These are phyloP conservation scores for Coniophora puteana DNA, from an alignment of 1,284 basidiomycete species.

Conservation along the genomic window DNA sequence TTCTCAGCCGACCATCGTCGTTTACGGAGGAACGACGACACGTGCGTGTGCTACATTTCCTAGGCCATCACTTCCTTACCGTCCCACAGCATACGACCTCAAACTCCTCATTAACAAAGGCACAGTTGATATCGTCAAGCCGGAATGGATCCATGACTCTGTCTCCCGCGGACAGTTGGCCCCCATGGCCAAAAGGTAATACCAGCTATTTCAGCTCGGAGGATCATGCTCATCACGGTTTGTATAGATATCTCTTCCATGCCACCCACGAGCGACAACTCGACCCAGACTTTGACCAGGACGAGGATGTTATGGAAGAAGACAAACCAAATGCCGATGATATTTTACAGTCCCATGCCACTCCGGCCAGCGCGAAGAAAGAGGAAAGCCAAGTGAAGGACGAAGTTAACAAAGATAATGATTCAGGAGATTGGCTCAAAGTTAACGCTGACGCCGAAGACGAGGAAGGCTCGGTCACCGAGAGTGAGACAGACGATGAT, in stretches of 20 bases:
- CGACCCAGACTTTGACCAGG: constrained; percentile 41
- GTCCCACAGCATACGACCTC: constrained; percentile 56
- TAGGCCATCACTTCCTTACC: constrained; percentile 3
- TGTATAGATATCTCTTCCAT: constrained; percentile 69
- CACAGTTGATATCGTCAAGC: constrained; percentile 67
- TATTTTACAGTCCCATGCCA: no score
- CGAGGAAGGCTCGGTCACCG: constrained; percentile 32
- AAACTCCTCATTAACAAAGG: constrained; percentile 63
- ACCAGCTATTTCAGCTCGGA: background rate
- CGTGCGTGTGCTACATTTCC: constrained; percentile 38
- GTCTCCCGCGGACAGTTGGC: constrained; percentile 51
- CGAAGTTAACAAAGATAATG: constrained; percentile 32
- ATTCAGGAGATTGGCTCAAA: constrained; percentile 63
- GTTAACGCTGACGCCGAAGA: constrained; percentile 28
- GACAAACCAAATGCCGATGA: no score
- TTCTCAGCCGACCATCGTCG: constrained; percentile 42
- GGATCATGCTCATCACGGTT: constrained; percentile 3
- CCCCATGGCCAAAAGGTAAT: constrained; percentile 68
- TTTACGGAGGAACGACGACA: constrained; percentile 63
- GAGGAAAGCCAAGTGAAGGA: constrained; percentile 17
- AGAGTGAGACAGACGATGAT: constrained; percentile 63
- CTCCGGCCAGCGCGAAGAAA: constrained; percentile 9
- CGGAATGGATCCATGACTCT: constrained; percentile 82
- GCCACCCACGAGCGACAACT: constrained; percentile 44
- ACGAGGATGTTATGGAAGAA: constrained; percentile 22